A percentile compares a stretch with the other conserved stretches of the same genome.
Conservation (phyloP, 768 basidiomycete species). For the Erythrobasidium yunnanense region DNA sequence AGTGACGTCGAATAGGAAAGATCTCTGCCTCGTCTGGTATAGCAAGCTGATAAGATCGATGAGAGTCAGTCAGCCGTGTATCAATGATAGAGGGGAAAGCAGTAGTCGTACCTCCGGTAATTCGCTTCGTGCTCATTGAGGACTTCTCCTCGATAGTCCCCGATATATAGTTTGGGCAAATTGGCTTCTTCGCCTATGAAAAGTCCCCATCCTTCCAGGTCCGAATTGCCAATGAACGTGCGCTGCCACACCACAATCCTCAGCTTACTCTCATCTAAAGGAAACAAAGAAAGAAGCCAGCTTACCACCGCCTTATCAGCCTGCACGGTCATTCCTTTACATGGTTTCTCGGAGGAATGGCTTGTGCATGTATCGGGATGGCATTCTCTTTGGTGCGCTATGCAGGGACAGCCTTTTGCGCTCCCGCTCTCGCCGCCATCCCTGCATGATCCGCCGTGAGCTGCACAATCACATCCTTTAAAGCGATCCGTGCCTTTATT, state of each 20-base stretch:
- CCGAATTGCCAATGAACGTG: constrained; percentile 5
- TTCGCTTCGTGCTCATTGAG: constrained; percentile 24
- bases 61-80: neutral
- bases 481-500: constrained; percentile 8
- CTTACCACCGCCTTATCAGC: constrained; percentile 19
- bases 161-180: neutral
- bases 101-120: neutral
- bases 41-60: neutral
- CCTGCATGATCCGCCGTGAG: neutral
- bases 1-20: constrained; percentile 23
- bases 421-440: neutral
- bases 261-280: neutral
- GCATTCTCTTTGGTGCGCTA: constrained; percentile 11
- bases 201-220: constrained; percentile 19
- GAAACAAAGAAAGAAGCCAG: neutral
- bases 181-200: constrained; percentile 13
- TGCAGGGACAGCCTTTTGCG: neutral
- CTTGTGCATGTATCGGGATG: constrained; percentile 12
- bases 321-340: neutral
- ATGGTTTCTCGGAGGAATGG: constrained; percentile 7
- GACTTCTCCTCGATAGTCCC: constrained; percentile 17
- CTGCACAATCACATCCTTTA: constrained; percentile 6
- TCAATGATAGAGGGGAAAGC: neutral
- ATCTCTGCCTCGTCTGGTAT: constrained; percentile 8
- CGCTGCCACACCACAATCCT: neutral